Evolutionary conservation across 108 stramenopile genomes (phyloP), one percentile per base, ranked within the genome.

Genomic region (Skeletonema costatum): DNA sequence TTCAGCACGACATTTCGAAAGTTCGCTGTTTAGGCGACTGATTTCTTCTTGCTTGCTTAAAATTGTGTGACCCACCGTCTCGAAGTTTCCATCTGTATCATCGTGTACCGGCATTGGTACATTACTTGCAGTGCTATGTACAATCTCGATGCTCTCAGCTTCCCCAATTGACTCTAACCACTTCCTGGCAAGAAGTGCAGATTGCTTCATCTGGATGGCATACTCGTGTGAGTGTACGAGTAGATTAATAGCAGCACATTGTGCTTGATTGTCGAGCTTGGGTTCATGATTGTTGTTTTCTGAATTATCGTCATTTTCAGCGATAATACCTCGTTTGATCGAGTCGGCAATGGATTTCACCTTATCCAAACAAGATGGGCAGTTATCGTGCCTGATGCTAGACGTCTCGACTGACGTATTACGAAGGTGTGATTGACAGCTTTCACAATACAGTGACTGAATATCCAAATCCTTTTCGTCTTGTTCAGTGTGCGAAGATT

Each of bases 1-100:
- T 82, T 95, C 94, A 35, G 89, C 88, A 17, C 88, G 82, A 70
- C 90, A 92, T 56, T 83, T 74, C 16, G 85, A 78, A 9, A 95
- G 67, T 60, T 93, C 92, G 68, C 81, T 67, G 67, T 92, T 86
- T n/a, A 95, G 80, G 32, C 81, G 81, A 29, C 60, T 46, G 25
- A 77, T 76, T 35, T 80, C 60, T 77, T 79, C 77, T 25, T 69
- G 64, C 31, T 84, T 85, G 61, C 75, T 84, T 14, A 66, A 68
- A 8, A 82, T 38, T 68, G 80, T 77, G 10, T 62, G 1, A 46
- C 87, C 58, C 2, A 81, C 74, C 5, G 83, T 67, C 68, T 75
- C 83, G 4, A 90, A 71, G 16, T 13, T 67, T 35, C 60, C 58
- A 19, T 35, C 59, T 51, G 11, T 53, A 7, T n/a, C 7, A 29